Percentiles rank a stretch among this genome's conserved stretches.
phyloP scores from a whole-genome alignment of 1,284 basidiomycete species.

The Tylopilus sp. region DNA sequence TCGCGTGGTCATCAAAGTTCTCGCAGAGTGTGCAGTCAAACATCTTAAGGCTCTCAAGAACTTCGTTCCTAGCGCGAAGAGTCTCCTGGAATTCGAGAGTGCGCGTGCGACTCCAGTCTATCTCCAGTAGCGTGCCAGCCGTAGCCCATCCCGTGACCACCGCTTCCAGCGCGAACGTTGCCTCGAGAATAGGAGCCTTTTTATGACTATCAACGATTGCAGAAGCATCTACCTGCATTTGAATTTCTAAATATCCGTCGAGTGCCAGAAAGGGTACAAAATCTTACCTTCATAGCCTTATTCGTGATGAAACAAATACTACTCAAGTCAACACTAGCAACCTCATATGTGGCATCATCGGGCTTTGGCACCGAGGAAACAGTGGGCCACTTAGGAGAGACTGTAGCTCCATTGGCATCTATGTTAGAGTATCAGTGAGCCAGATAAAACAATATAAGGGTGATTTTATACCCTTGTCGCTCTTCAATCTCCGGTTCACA shows the following conservation, averaged over 20 bases:
- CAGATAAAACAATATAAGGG: not conserved
- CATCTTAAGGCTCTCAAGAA: conserved; percentile 43
- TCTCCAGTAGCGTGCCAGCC: conserved; percentile 56
- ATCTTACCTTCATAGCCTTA: conserved; percentile 63
- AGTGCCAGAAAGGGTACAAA: not conserved
- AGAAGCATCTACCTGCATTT: conserved; percentile 63
- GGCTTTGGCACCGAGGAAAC: conserved; percentile 45
- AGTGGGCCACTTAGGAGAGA: conserved; percentile 78
- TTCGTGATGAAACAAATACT: conserved; percentile 79
- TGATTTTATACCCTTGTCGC: conserved; percentile 49
- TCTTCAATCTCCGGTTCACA: conserved; percentile 63
- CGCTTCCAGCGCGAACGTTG: conserved; percentile 44
- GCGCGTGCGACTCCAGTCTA: conserved; percentile 81
- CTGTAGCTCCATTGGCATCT: conserved; percentile 61
- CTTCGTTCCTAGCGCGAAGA: conserved; percentile 57
- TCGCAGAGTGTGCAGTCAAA: conserved; percentile 56
- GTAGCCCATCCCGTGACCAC: conserved; percentile 57
- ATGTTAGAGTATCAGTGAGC: not conserved
- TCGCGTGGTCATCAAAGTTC: conserved; percentile 51
- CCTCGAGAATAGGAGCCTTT: conserved; percentile 60
- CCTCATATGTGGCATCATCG: conserved; percentile 64
- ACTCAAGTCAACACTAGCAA: conserved; percentile 64
- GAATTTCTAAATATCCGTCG: conserved; percentile 6
- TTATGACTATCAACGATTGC: conserved; percentile 63
- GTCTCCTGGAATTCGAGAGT: conserved; percentile 92